phyloP scores from a whole-genome alignment of 768 basidiomycete species.

The Suillus paluster region DNA sequence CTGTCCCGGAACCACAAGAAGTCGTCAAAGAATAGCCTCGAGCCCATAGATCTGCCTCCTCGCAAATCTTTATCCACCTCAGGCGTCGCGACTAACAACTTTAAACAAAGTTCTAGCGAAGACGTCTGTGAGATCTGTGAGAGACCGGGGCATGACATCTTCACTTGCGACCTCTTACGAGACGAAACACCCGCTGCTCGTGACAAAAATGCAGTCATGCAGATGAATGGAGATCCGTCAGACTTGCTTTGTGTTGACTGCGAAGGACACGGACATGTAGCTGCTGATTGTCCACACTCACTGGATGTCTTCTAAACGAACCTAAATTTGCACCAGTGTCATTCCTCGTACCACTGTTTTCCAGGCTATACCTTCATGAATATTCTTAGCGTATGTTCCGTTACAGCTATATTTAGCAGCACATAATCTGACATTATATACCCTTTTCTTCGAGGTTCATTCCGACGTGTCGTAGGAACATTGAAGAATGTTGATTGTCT shows the following conservation, averaged over 20 bases:
- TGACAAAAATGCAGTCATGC: slow-evolving; percentile 16
- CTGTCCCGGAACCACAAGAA: slow-evolving; percentile 64
- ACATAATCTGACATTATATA: slow-evolving; percentile 4
- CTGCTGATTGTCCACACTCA: slow-evolving; percentile 83
- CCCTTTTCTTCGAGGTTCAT: background rate
- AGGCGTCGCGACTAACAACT: slow-evolving; percentile 29
- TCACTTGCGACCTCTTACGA: slow-evolving; percentile 77
- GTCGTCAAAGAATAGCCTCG: slow-evolving; percentile 51
- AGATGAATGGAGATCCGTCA: slow-evolving; percentile 20
- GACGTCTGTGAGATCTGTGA: slow-evolving; percentile 87
- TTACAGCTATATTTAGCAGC: background rate
- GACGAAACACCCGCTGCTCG: slow-evolving; percentile 45
- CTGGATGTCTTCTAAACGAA: slow-evolving; percentile 76
- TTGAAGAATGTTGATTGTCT: too few species aligned
- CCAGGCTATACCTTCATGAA: background rate
- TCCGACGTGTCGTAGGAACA: too few species aligned
- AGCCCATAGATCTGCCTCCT: slow-evolving; percentile 36
- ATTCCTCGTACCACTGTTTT: slow-evolving; percentile 13
- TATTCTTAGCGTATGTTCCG: slow-evolving; percentile 19
- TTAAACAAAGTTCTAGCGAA: slow-evolving; percentile 31
- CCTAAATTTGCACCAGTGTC: background rate
- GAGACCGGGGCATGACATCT: slow-evolving; percentile 83
- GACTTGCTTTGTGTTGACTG: slow-evolving; percentile 82
- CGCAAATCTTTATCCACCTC: slow-evolving; percentile 25
- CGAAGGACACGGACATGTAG: slow-evolving; percentile 76